phyloP scores from a whole-genome alignment of 768 basidiomycete genomes.

The Xerocomellus intermedius region DNA sequence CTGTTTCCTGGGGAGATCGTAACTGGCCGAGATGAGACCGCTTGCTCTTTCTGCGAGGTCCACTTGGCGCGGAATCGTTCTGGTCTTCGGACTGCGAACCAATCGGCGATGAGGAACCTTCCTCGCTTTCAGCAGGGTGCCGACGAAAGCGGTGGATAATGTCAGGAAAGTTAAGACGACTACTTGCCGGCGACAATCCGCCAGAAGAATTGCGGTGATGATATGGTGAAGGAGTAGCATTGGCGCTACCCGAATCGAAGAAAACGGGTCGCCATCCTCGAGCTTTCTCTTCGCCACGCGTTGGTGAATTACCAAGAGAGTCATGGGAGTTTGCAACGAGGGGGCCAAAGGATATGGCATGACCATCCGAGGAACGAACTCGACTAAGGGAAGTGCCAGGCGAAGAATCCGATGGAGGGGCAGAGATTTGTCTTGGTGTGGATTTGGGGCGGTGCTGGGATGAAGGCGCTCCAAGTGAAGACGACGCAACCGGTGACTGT shows the following conservation, averaged over 20 bases:
- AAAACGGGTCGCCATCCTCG: slow-evolving; percentile 28
- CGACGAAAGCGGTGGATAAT: slow-evolving; percentile 37
- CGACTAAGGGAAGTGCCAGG: slow-evolving; percentile 40
- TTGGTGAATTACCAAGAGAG: slow-evolving; percentile 47
- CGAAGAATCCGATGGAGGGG: slow-evolving; percentile 39
- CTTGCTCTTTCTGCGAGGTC: slow-evolving; percentile 4
- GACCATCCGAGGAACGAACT: slow-evolving; percentile 45
- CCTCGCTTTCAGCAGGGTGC: slow-evolving; percentile 43
- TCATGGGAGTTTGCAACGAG: slow-evolving; percentile 44
- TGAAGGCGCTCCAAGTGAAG: slow-evolving; percentile 14
- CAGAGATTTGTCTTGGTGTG: slow-evolving; percentile 20
- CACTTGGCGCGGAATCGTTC: slow-evolving; percentile 26
- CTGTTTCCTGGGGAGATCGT: slow-evolving; percentile 14
- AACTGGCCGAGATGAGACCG: slow-evolving; percentile 27
- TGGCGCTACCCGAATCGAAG: slow-evolving; percentile 34
- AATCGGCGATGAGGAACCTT: slow-evolving; percentile 43
- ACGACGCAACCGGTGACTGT: slow-evolving; percentile 13
- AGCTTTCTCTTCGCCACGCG: slow-evolving; percentile 39
- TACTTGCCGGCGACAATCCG: slow-evolving; percentile 44
- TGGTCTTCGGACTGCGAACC: slow-evolving; percentile 47
- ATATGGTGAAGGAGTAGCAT: slow-evolving; percentile 36
- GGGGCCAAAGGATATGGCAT: slow-evolving; percentile 56
- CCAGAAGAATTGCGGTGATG: slow-evolving; percentile 26
- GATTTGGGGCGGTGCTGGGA: slow-evolving; percentile 13
- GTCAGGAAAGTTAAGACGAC: slow-evolving; percentile 40